Conservation (phyloP, 2,329 filamentous ascomycete species). For the Sarocladium kiliense region DNA sequence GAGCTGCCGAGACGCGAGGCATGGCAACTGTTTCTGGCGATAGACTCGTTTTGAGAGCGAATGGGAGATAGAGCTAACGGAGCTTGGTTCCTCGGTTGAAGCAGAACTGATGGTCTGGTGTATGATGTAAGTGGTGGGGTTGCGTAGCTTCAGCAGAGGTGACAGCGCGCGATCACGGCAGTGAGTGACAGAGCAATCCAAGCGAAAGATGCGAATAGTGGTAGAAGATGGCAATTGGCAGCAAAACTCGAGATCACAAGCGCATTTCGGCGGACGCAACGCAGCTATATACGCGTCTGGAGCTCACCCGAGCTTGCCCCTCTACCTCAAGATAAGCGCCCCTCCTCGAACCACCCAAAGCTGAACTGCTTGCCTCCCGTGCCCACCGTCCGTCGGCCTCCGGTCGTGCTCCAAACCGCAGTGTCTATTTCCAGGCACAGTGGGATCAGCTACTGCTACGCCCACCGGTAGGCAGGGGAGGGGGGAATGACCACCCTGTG, state of each 20-base stretch:
- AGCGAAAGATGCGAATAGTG: not conserved
- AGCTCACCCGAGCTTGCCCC: slow-evolving; percentile 6
- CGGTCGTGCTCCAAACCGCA: not conserved
- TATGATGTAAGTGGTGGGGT: slow-evolving; percentile 1
- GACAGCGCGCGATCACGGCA: not conserved
- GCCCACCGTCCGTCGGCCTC: not conserved
- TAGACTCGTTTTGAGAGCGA: not conserved
- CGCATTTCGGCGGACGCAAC: not conserved
- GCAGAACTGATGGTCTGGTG: not conserved
- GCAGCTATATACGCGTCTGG: not conserved
- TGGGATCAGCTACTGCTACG: not conserved
- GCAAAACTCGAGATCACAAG: not conserved
- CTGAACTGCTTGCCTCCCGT: not conserved
- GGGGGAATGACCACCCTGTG: not conserved
- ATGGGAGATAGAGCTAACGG: not conserved
- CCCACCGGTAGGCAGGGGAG: not conserved
- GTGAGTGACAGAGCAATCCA: not conserved
- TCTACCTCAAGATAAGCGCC: slow-evolving; percentile 1
- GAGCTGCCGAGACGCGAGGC: slow-evolving; percentile 57
- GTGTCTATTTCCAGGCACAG: not conserved
- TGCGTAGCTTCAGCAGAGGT: not conserved
- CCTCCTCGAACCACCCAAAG: slow-evolving; percentile 1
- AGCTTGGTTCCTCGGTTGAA: not conserved
- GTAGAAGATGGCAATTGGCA: not conserved
- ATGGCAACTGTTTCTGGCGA: slow-evolving; percentile 27